Conservation (phyloP, 2,329 filamentous ascomycete genomes). For the Davidsoniella australis region DNA sequence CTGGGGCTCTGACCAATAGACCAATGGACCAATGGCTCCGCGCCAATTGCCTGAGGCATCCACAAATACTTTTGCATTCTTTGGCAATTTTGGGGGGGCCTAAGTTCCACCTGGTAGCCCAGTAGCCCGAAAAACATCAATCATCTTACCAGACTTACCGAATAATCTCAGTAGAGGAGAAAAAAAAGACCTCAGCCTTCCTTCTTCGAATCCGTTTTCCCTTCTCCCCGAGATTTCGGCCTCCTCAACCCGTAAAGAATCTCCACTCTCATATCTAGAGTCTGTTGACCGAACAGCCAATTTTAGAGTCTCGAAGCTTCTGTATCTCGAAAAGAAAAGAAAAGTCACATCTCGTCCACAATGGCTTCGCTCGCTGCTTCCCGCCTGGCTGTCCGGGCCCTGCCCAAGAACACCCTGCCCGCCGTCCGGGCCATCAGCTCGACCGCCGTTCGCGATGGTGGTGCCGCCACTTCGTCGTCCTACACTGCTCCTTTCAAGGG, state of each 20-base stretch:
- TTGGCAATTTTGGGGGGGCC: slow-evolving; percentile 7
- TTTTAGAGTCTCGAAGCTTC: not conserved
- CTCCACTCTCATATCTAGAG: slow-evolving; percentile 10
- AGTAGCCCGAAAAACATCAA: slow-evolving; percentile 7
- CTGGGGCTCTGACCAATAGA: not conserved
- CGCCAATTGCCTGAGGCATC: slow-evolving; percentile 11
- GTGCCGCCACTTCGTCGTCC: slow-evolving; percentile 24
- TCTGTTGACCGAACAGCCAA: not conserved
- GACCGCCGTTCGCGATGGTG: slow-evolving; percentile 27
- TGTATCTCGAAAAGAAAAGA: not conserved
- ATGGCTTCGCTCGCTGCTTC: slow-evolving; percentile 58
- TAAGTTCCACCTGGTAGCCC: slow-evolving; percentile 3
- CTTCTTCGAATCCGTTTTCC: slow-evolving; percentile 12
- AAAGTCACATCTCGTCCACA: slow-evolving; percentile 18
- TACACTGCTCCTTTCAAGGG: slow-evolving; percentile 51
- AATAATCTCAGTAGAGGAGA: not conserved
- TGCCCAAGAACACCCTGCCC: slow-evolving; percentile 25
- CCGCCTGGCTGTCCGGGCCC: slow-evolving; percentile 48
- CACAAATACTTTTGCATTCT: slow-evolving; percentile 5
- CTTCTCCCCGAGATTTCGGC: slow-evolving; percentile 15
- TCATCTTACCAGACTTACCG: slow-evolving; percentile 1
- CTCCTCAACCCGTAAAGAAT: slow-evolving; percentile 13
- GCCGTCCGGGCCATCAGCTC: slow-evolving; percentile 39
- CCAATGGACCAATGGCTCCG: slow-evolving; percentile 1
- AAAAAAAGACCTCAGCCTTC: slow-evolving; percentile 32